Evolutionary conservation across 2,329 filamentous ascomycete species (phyloP), one percentile per base, ranked within the genome.

Genomic region (Niveomyces coronatus): DNA sequence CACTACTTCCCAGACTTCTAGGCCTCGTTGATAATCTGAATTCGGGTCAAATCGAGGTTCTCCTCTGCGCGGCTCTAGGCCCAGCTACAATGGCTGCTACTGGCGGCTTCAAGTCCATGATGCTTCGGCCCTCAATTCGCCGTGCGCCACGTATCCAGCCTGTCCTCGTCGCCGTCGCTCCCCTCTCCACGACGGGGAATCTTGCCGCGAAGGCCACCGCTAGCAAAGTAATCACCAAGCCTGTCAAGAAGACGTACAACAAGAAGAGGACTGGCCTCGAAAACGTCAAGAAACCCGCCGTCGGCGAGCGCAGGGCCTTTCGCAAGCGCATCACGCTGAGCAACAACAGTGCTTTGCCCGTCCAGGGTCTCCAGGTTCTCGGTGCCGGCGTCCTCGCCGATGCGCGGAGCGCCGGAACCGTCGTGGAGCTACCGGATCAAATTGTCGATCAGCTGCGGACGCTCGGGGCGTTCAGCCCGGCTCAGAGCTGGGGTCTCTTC

Each of bases 281-380:
- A 18, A 59, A 61, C 18, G 56, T 64, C 39, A 74, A 71, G 59
- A 69, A 76, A 47, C 82, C 83, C 15, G 67, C 67, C 10, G 70
- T 76, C 3, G 89, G 88, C 47, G 88, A 95, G 68, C 78, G 88
- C 48, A 94, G 87, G 63, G 84, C 85, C 19, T 69, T 85, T 55
- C 79, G 87, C 47, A 94, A 93, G 67, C 79, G 85, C 49, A 85
- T 98, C 52, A 79, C 93, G 43, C 76, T 98, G 44, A 89, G 82
- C 68, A 98, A 96, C 64, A 83, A 85, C 60, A 96, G 94, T 63
- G 91, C 91, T 35, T 66, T 95, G 26, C 76, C 81, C 43, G 82
- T 96, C 7, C 55, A 67, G 17, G 82, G 76, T 9, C 67, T 94
- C 48, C 62, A 70, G 43, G 71, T 80, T 34, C 54, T 94, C 39